Conservation (phyloP, 495 filamentous ascomycete species). For the Melanomma pulvis-pyrius region DNA sequence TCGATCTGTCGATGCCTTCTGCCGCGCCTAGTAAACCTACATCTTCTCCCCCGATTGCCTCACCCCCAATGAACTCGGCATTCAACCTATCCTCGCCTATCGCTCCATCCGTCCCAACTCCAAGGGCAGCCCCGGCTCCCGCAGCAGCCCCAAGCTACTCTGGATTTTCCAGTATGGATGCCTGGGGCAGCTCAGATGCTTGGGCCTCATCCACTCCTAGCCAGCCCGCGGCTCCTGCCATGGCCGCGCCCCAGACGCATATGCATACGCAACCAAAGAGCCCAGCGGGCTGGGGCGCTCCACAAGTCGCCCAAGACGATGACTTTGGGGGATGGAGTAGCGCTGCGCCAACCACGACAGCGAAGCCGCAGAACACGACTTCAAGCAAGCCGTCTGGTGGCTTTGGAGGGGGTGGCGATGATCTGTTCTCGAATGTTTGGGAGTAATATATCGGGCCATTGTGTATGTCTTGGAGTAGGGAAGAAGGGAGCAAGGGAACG, state of each 20-base stretch:
- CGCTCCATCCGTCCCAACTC: slow-evolving; percentile 40
- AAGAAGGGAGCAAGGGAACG: background rate
- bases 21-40: slow-evolving; percentile 51
- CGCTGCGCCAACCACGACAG: slow-evolving; percentile 55
- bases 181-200: slow-evolving; percentile 53
- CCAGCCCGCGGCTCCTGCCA: slow-evolving; percentile 26
- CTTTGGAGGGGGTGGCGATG: slow-evolving; percentile 66
- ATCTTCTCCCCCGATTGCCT: slow-evolving; percentile 46
- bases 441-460: slow-evolving; percentile 52
- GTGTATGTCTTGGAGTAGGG: background rate
- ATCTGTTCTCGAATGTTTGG: slow-evolving; percentile 95
- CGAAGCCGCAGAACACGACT: slow-evolving; percentile 2
- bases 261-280: slow-evolving; percentile 52
- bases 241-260: slow-evolving; percentile 22
- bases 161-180: slow-evolving; percentile 54
- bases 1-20: slow-evolving; percentile 65
- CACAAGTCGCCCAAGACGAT: slow-evolving; percentile 71
- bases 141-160: slow-evolving; percentile 49
- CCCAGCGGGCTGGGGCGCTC: slow-evolving; percentile 25
- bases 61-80: slow-evolving; percentile 61
- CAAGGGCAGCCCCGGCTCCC: slow-evolving; percentile 38
- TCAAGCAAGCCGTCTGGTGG: slow-evolving; percentile 52
- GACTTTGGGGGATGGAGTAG: slow-evolving; percentile 94
- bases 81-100: slow-evolving; percentile 75
- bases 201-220: slow-evolving; percentile 43